Evolutionary conservation across 2,329 filamentous ascomycete genomes (phyloP).

Genomic region (Gnomoniopsis sp.): DNA sequence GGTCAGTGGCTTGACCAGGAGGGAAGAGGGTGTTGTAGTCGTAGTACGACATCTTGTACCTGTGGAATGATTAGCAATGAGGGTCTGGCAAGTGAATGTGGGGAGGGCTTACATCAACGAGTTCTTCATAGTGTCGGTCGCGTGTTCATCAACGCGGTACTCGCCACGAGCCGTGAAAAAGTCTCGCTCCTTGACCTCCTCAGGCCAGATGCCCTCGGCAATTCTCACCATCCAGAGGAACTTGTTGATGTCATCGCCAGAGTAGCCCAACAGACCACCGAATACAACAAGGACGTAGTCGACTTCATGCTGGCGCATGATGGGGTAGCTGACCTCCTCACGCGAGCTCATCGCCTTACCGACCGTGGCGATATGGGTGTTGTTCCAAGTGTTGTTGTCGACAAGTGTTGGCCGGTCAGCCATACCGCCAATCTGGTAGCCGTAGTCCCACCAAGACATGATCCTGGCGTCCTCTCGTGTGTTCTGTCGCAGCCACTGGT

Average conservation of each 20-base stretch:
- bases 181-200: conserved; percentile 94
- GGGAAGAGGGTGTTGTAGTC: conserved; percentile 94
- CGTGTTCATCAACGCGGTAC: conserved; percentile 89
- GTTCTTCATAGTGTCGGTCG: conserved; percentile 97
- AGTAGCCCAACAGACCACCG: conserved; percentile 92
- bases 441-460: conserved; percentile 99
- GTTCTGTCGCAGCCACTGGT: conserved; percentile 99
- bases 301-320: conserved; percentile 97
- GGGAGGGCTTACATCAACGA: conserved; percentile 80
- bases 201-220: conserved; percentile 99
- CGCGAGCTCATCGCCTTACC: conserved; percentile 98
- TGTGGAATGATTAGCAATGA: conserved; percentile 38
- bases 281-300: conserved; percentile 99
- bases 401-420: conserved; percentile 94
- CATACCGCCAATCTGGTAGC: conserved; percentile 99
- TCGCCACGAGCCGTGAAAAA: conserved; percentile 94
- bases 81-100: neutral
- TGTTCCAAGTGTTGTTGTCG: conserved; percentile 99
- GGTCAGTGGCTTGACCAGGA: conserved; percentile 81
- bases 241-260: conserved; percentile 98
- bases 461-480: conserved; percentile 93
- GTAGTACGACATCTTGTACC: conserved; percentile 99
- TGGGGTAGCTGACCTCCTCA: conserved; percentile 97
- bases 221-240: conserved; percentile 99
- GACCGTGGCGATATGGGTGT: conserved; percentile 98